phyloP scores from a whole-genome alignment of 352 stramenopile genomes.

The Phytopythium vexans region DNA sequence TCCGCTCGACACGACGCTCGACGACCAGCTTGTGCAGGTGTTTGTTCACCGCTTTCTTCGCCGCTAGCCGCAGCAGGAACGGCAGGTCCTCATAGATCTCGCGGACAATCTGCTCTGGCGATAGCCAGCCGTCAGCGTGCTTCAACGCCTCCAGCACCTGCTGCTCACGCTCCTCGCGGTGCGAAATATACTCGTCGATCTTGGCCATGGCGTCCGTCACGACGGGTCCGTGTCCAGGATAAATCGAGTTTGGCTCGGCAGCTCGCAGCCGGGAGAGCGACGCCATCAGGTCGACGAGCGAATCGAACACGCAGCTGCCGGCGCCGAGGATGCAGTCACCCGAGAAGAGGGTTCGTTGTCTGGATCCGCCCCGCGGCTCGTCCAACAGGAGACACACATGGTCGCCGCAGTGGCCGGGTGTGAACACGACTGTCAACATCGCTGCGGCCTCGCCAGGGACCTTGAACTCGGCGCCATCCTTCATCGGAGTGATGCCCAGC shows the following conservation, averaged over 20 bases:
- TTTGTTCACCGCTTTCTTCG: slow-evolving; percentile 50
- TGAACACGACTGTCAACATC: slow-evolving; percentile 59
- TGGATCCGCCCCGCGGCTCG: slow-evolving; percentile 17
- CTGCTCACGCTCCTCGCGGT: slow-evolving; percentile 68
- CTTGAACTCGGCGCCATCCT: slow-evolving; percentile 39
- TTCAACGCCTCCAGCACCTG: slow-evolving; percentile 53
- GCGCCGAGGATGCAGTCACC: slow-evolving; percentile 84
- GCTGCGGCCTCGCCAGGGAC: slow-evolving; percentile 12
- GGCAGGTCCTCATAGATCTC: slow-evolving; percentile 56
- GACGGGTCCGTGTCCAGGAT: slow-evolving; percentile 71
- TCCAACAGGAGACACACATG: slow-evolving; percentile 77
- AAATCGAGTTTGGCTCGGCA: slow-evolving; percentile 46
- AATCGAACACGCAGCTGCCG: slow-evolving; percentile 86
- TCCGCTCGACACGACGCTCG: slow-evolving; percentile 32
- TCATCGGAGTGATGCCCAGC: slow-evolving; percentile 37
- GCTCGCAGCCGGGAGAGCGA: slow-evolving; percentile 53
- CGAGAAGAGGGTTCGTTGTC: slow-evolving; percentile 53
- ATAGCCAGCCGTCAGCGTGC: slow-evolving; percentile 15
- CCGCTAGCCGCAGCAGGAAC: slow-evolving; percentile 47
- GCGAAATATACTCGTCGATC: slow-evolving; percentile 74
- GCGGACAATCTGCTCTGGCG: slow-evolving; percentile 42
- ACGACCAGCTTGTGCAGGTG: slow-evolving; percentile 61
- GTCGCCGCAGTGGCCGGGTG: slow-evolving; percentile 83
- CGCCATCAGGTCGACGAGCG: slow-evolving; percentile 73
- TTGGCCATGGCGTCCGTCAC: slow-evolving; percentile 56